Percentiles rank a stretch among this genome's conserved stretches.
Conservation (phyloP, 768 basidiomycete genomes). For the Boletus rubropictus region DNA sequence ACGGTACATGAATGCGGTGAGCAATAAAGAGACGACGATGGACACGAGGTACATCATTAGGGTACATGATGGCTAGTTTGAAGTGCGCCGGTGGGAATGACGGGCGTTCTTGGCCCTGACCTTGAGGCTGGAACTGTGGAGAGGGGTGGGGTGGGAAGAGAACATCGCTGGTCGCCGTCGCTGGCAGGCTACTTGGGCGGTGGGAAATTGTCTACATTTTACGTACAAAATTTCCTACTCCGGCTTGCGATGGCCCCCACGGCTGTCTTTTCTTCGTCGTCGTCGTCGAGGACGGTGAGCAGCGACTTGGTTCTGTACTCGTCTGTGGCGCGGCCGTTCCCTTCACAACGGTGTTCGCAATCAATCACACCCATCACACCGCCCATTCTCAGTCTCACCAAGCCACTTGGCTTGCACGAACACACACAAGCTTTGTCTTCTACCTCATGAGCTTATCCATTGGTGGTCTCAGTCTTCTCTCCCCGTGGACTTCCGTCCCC, state of each 20-base stretch:
- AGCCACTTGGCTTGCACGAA: slow-evolving; percentile 30
- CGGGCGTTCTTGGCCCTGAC: too few relatives aligned
- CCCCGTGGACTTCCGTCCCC: slow-evolving; percentile 49
- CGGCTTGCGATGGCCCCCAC: slow-evolving; percentile 12
- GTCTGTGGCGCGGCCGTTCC: slow-evolving; percentile 17
- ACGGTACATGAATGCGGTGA: too few relatives aligned
- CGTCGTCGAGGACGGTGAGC: slow-evolving; percentile 16
- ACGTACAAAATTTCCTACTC: slow-evolving; percentile 26
- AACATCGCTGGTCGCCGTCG: too few relatives aligned
- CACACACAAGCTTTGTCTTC: slow-evolving; percentile 44
- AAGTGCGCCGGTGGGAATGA: too few relatives aligned
- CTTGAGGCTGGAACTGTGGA: neutral
- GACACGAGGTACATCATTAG: too few relatives aligned
- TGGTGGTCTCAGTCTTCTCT: slow-evolving; percentile 55
- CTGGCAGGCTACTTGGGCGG: neutral
- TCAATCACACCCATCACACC: slow-evolving; percentile 23
- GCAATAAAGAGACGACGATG: too few relatives aligned
- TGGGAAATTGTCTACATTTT: slow-evolving; percentile 17
- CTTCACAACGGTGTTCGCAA: slow-evolving; percentile 40
- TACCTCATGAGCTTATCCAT: slow-evolving; percentile 63
- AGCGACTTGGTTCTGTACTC: slow-evolving; percentile 3
- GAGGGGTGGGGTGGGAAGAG: too few relatives aligned
- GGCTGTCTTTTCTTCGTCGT: slow-evolving; percentile 9
- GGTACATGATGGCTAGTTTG: too few relatives aligned
- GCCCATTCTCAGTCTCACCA: slow-evolving; percentile 28